Base-by-base conservation (phyloP, 441 rosid genomes). In the Croton laevigatus region DNA sequence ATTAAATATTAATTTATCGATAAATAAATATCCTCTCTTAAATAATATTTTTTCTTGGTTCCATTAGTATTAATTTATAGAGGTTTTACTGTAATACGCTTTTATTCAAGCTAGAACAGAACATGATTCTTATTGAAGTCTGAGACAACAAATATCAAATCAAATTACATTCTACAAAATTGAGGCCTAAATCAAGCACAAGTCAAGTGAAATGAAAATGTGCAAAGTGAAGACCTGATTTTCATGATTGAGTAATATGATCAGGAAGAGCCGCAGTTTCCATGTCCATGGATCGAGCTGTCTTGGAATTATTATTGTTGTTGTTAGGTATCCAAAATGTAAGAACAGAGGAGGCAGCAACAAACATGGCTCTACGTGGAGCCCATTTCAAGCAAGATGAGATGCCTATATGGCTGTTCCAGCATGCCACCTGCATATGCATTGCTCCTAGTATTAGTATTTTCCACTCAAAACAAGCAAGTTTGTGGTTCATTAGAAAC, bases 311-410 rank as follows among this genome's bases (percentile, higher is more conserved):
- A 71, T 85, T 27, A 27, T 27, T 27, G 2, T 27, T 27, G 32
- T 27, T 27, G 32, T 27, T 80, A 14, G 97, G 98, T 75, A 95
- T 93, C 98, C 98, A 95, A 73, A 89, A 88, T n/a, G 96, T 88
- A 68, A 93, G 97, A 76, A 84, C 90, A 37, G 88, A 54, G 12
- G 97, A 88, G 34, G 97, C 98, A 59, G 93, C 97, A 36, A 81
- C 97, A 5, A 95, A 87, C 97, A 95, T 88, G 52, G 81, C 94
- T 57, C 98, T 81, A 20, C 93, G 91, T 66, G 98, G 98, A 59
- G 99, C 97, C 98, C 99, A 94, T 74, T 92, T 92, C 86, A 95
- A 79, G 85, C 96, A 89, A 5, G 95, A 79, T 54, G 89, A 76
- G 53, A 95, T 82, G 7, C 99, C 98, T 60, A 89, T 86, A 75